Conservation (phyloP, 192 early-diverging fungal species). For the Coemansia sp. region DNA sequence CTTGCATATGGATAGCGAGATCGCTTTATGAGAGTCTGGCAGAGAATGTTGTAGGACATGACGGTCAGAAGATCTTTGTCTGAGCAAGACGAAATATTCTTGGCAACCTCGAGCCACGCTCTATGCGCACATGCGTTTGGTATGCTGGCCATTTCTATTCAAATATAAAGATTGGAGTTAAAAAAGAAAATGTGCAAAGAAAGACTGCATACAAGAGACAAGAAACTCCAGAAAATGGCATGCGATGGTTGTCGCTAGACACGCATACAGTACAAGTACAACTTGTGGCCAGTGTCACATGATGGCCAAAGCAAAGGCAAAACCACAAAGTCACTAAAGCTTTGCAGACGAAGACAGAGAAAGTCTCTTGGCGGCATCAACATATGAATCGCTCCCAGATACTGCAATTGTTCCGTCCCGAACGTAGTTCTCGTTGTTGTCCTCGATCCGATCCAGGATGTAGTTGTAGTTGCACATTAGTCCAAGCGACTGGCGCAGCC, state of each 20-base stretch:
- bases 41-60: conserved; percentile 65
- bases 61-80: conserved; percentile 35
- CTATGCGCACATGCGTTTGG: conserved; percentile 33
- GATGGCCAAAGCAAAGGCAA: not conserved
- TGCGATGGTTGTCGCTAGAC: not conserved
- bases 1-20: conserved; percentile 60
- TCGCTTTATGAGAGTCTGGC: conserved; percentile 58
- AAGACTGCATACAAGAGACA: no score
- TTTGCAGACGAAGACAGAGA: not conserved
- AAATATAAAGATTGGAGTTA: not conserved
- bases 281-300: conserved; percentile 16
- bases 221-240: not conserved
- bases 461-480: conserved; percentile 98
- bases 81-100: not conserved
- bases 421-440: conserved; percentile 78
- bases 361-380: conserved; percentile 11
- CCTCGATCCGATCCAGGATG: conserved; percentile 69
- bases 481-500: conserved; percentile 81
- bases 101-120: conserved; percentile 32
- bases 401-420: conserved; percentile 63
- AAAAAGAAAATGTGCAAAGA: not conserved
- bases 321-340: not conserved
- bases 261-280: not conserved
- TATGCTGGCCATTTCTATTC: conserved; percentile 1
- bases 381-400: conserved; percentile 36